These are phyloP conservation scores for Pseudogymnoascus sp. DNA, from an alignment of 2,329 filamentous ascomycete genomes.

Conservation along the genomic window DNA sequence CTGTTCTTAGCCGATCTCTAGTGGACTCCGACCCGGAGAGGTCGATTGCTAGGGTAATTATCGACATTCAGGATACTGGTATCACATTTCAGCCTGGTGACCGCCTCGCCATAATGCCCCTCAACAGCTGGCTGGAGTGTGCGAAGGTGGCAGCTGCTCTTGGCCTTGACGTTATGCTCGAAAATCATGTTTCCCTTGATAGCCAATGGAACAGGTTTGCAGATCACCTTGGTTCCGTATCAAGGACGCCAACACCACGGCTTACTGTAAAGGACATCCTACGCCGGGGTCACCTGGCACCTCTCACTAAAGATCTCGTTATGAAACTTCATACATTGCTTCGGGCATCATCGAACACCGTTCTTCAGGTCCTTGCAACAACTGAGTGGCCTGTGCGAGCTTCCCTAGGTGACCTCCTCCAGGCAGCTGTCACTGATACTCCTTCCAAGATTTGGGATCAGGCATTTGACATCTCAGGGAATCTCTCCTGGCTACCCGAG, in stretches of 20 bases:
- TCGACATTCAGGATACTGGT: conserved; percentile 45
- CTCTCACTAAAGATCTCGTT: conserved; percentile 43
- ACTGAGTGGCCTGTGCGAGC: conserved; percentile 45
- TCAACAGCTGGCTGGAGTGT: conserved; percentile 47
- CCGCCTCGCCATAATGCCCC: conserved; percentile 45
- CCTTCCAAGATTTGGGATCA: conserved; percentile 42
- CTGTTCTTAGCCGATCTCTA: conserved; percentile 36
- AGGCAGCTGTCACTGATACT: conserved; percentile 40
- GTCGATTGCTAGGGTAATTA: conserved; percentile 40
- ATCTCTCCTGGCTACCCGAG: conserved; percentile 37
- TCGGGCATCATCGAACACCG: conserved; percentile 41
- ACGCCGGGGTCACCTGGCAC: conserved; percentile 42
- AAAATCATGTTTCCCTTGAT: conserved; percentile 33
- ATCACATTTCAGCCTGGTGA: conserved; percentile 47
- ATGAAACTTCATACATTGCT: conserved; percentile 41
- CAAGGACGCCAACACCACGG: conserved; percentile 20
- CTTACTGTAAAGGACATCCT: conserved; percentile 42
- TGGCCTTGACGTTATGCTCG: conserved; percentile 39
- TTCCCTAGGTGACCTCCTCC: conserved; percentile 42
- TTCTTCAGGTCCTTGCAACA: conserved; percentile 41
- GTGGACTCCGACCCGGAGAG: conserved; percentile 40
- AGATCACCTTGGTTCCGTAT: conserved; percentile 36
- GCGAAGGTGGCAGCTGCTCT: conserved; percentile 46
- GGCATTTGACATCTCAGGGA: conserved; percentile 37
- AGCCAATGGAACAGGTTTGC: conserved; percentile 40